Evolutionary conservation across 73 alveolate genomes (phyloP).

Genomic region (Urostyla sp.): DNA sequence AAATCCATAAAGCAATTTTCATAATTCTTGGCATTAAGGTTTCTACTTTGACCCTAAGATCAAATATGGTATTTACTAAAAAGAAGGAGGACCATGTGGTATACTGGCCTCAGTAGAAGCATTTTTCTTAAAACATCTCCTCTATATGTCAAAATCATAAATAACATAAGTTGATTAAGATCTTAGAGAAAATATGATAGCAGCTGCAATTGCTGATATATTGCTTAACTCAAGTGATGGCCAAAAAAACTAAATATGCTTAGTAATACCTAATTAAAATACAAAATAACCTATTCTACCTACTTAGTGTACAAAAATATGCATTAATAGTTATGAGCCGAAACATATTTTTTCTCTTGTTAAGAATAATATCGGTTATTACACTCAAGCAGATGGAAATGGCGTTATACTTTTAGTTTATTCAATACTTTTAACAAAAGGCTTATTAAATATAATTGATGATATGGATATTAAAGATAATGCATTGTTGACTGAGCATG

Average conservation of each 20-base stretch:
- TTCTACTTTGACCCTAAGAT: conserved; percentile 52
- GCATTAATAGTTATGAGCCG: neutral
- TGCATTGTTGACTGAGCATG: conserved; percentile 56
- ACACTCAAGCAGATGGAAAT: conserved; percentile 28
- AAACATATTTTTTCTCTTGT: neutral
- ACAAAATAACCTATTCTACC: conserved; percentile 41
- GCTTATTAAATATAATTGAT: neutral
- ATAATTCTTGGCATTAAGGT: conserved; percentile 73
- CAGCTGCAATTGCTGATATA: conserved; percentile 54
- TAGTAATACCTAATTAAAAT: conserved; percentile 41
- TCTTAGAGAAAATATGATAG: conserved; percentile 36
- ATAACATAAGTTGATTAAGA: neutral
- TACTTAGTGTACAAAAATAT: conserved; percentile 21
- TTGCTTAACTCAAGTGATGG: conserved; percentile 26
- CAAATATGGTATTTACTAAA: conserved; percentile 73
- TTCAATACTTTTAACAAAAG: conserved; percentile 44
- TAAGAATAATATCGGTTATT: neutral
- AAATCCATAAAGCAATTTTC: conserved; percentile 36
- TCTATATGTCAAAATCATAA: conserved; percentile 29
- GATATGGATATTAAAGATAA: conserved; percentile 48
- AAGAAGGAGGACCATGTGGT: conserved; percentile 88
- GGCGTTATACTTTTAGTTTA: conserved; percentile 42
- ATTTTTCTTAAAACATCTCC: conserved; percentile 68
- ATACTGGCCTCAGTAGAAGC: conserved; percentile 75
- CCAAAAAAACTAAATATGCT: neutral